Percentiles rank a stretch among this genome's conserved stretches.
These are phyloP conservation scores for Themeda triandra DNA, from an alignment of 176 grass and related monocot genomes.

Conservation along the genomic window DNA sequence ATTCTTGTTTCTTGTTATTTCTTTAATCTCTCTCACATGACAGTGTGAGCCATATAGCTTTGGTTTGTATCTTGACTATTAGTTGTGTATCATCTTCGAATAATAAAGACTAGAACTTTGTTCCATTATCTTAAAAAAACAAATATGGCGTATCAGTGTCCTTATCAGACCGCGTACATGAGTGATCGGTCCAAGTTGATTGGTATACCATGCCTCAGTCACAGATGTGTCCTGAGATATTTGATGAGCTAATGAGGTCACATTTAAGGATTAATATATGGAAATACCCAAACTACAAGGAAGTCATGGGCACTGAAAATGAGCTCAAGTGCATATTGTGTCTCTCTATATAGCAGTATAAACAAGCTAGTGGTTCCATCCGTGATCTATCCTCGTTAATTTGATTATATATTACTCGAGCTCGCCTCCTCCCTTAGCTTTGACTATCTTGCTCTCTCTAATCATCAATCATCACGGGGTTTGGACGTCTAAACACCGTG, in stretches of 20 bases:
- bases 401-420: not conserved
- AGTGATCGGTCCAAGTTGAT: not conserved
- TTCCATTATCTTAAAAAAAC: no score
- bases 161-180: not conserved
- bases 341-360: not conserved
- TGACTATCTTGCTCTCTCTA: not conserved
- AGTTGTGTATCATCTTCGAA: no score
- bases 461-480: conserved; percentile 16
- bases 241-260: not conserved
- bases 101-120: no score
- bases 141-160: not conserved
- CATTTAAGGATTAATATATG: not conserved
- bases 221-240: not conserved
- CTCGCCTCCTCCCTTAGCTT: not conserved
- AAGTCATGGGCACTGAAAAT: not conserved
- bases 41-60: no score
- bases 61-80: no score
- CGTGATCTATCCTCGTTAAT: not conserved
- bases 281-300: not conserved
- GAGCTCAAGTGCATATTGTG: not conserved
- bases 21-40: no score
- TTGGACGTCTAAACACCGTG: not conserved
- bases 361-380: not conserved
- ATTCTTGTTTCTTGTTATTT: no score
- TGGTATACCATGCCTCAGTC: not conserved